Base-by-base conservation (phyloP, 1,284 basidiomycete genomes). In the Takashimella koratensis region DNA sequence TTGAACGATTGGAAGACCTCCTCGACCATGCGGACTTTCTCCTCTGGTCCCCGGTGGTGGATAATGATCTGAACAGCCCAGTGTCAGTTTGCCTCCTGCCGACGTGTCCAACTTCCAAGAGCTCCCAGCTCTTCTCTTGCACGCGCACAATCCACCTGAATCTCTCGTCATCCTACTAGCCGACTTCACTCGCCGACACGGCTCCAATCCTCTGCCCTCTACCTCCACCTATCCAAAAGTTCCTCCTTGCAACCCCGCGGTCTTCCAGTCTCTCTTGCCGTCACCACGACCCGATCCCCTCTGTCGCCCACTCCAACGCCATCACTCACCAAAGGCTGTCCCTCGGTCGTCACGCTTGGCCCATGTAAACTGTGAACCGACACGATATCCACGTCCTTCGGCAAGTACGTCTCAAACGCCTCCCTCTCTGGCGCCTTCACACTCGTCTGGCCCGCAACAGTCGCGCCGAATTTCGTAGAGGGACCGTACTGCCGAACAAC, bases 351-450 rank as follows among this genome's bases (percentile, higher is more conserved):
- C 13, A 98, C 92, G 16, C 84, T 86, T 0, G 95, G 95, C 0
- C 94, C 95, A 74, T 98, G 95, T 40, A 98, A 78, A 19, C 93
- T 97, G 76, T 98, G 95, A 56, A 92, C 85, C 0, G 92, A 96
- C 44, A 97, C 84, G 63, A 98, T 94, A 63, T 87, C 82, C 13
- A 89, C 86, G 66, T 98, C 95, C 5, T 77, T 60, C 0, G 95
- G 96, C 0, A 98, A 84, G 68, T 91, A 82, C 51, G 84, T 84
- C 61, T 98, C 94, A 68, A 98, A 98, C 0, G 96, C 95, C 0
- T 75, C 82, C 61, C 83, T 85, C 72, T 98, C 95, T 0, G 96
- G 96, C 0, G 92, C 90, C 74, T 98, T 98, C 54, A 98, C 95
- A 0, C 90, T 94, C 0, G 95, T 98, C 76, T 98, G 95, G 0